Percentiles rank a stretch among this genome's conserved stretches.
Evolutionary conservation across 2,329 filamentous ascomycete genomes (phyloP).

Genomic region (Elsinoe necatrix): DNA sequence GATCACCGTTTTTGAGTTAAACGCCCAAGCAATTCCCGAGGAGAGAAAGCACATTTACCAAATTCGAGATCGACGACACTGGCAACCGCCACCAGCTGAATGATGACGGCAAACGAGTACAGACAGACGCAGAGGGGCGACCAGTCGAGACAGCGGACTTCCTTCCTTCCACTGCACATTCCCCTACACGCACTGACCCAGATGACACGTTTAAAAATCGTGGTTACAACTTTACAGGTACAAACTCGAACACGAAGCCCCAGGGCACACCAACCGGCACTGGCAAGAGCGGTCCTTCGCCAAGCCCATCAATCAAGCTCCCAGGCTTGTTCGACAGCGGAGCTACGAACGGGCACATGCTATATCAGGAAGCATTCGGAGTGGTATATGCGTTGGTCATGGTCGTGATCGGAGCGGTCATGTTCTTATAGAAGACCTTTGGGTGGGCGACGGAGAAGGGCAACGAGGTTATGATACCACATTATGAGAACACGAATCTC

Average conservation of each 20-base stretch:
- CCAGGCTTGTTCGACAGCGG: constrained; percentile 9
- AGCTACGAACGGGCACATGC: neutral
- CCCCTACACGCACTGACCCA: neutral
- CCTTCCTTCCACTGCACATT: neutral
- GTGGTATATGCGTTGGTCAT: constrained; percentile 6
- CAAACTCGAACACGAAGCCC: neutral
- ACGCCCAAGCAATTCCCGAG: neutral
- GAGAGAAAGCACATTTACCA: neutral
- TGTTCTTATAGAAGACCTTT: neutral
- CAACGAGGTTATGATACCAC: neutral
- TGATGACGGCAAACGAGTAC: neutral
- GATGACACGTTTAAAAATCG: neutral
- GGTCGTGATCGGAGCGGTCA: constrained; percentile 5
- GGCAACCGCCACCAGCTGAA: neutral
- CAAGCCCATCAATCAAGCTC: neutral
- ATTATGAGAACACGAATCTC: constrained; percentile 1
- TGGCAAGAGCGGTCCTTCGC: neutral
- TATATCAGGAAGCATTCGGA: constrained; percentile 3
- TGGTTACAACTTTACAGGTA: neutral
- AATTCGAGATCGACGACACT: neutral
- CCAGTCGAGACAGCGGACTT: neutral
- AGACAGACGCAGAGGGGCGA: neutral
- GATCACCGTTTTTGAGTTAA: neutral
- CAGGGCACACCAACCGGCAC: neutral
- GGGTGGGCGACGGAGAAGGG: too few species aligned